A percentile compares a stretch with the other conserved stretches of the same genome.
Conservation (phyloP, 1,284 basidiomycete species). For the Cerioporus squamosus region DNA sequence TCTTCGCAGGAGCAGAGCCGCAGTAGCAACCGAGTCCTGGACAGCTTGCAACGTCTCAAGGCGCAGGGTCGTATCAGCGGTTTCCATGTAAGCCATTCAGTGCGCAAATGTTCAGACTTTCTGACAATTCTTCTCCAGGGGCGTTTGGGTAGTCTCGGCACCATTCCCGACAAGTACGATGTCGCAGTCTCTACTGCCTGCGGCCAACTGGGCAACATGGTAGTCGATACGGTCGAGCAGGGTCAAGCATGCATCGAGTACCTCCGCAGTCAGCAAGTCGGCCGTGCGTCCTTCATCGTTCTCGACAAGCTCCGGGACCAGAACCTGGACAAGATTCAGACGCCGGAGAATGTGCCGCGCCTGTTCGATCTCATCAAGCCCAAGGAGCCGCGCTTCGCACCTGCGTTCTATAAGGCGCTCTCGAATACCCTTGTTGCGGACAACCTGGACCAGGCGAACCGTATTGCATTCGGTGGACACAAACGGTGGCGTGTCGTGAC, state of each 20-base stretch:
- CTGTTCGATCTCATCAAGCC: conserved; percentile 96
- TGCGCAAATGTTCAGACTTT: neutral
- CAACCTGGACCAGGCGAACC: conserved; percentile 91
- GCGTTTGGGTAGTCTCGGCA: conserved; percentile 93
- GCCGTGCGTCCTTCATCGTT: conserved; percentile 93
- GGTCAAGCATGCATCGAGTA: conserved; percentile 93
- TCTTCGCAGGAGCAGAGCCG: conserved; percentile 84
- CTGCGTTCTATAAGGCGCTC: conserved; percentile 92
- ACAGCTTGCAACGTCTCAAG: conserved; percentile 79
- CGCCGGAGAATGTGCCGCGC: conserved; percentile 90
- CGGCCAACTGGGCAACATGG: conserved; percentile 83
- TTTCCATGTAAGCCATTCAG: conserved; percentile 77
- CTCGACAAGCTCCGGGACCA: conserved; percentile 82
- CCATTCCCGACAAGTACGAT: conserved; percentile 96
- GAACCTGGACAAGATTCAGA: conserved; percentile 65
- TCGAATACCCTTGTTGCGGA: conserved; percentile 91
- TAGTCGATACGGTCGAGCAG: conserved; percentile 91
- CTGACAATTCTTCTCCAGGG: conserved; percentile 59
- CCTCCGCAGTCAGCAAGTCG: conserved; percentile 87
- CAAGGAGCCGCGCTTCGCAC: conserved; percentile 81
- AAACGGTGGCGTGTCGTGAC: conserved; percentile 95
- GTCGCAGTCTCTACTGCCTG: conserved; percentile 96
- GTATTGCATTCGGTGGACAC: conserved; percentile 83
- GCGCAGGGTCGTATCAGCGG: conserved; percentile 83
- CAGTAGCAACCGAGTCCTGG: conserved; percentile 87